Evolutionary conservation across 495 filamentous ascomycete species (phyloP), one percentile per base, ranked within the genome.

Genomic region (Aspergillus sparsus): DNA sequence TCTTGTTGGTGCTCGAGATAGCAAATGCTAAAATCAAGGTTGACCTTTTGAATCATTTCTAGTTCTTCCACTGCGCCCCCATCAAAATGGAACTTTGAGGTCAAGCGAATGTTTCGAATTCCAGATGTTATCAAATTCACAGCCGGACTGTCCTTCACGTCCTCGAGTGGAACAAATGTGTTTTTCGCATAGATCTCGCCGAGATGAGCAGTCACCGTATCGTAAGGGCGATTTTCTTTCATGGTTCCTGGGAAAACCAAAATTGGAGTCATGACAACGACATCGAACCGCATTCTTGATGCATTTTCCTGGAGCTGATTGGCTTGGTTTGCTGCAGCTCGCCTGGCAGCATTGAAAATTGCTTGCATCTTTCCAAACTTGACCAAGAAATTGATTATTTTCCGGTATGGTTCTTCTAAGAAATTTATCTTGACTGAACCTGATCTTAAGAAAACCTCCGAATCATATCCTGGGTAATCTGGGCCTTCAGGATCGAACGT

Each of bases 361-460:
- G 94, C 92, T 73, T 98, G 94, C 94, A 98, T 98, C 75, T 96
- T 96, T 58, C 94, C 94, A 67, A 98, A 98, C 65, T 98, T 98
- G 66, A 98, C 90, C 33, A 92, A 79, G 74, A 98, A 98, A 67
- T 96, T 90, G 74, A 98, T 90, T 60, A 98, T 98, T 75, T 98
- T 98, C 44, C 95, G 89, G 77, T 97, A 98, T 5, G 94, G 94
- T 69, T 98, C 94, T 63, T 96, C 92, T 7, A 97, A 71, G 69
- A 98, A 98, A 68, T 97, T 97, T 70, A 98, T 80, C 72, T 94
- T 97, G 70, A 98, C 87, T 0, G 94, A 98, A 6, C 92, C 94
- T 33, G 94, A 92, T 27, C 92, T 85, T 12, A 98, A 75, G 68
- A 85, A 92, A 34, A 98, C 85, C 15, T 92, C 91, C 3, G 90